Base-by-base conservation (phyloP, 2,329 filamentous ascomycete species). In the Dothistroma septosporum region DNA sequence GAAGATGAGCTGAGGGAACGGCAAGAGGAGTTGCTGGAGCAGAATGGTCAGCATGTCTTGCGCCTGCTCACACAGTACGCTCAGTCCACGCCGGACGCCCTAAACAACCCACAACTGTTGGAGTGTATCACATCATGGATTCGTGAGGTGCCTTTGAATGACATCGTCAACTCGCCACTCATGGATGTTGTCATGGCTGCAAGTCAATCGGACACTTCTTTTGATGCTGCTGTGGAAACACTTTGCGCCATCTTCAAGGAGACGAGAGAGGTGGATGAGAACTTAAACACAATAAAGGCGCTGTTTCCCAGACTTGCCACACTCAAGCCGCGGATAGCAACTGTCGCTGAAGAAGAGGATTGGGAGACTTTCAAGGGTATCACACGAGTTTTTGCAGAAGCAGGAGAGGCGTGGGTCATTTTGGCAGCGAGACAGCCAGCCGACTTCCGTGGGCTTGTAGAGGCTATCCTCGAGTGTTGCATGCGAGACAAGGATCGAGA, bases 81-180 rank as follows among this genome's bases (percentile, higher is more conserved):
- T 8, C 91, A 94, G 73, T 96, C 93, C 56, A 96, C 93, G 70
- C 83, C 92, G 93, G 86, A 76, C 84, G 92, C 93, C 24, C 85
- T 91, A 9, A 88, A 87, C 64, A 96, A 97, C 72, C 92, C 93
- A 2, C 89, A 92, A 71, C 83, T 99, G 53, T 87, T 97, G 74
- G 91, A 97, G 70, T 97, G 94, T 74, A 92, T 97, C 69, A 95
- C 92, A 33, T 97, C 94, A 2, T 99, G 94, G 94, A 84, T 97
- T 67, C 86, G 92, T 68, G 94, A 99, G 77, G 91, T 99, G 7
- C 91, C 93, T 0, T 85, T 96, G 53, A 83, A 83, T 65, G 87
- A 90, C 63, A 86, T 99, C 65, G 88, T 96, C 67, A 88, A 88
- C 68, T 97, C 93, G 1, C 89, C 92, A 7, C 81, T 99, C 14